A percentile compares a stretch with the other conserved stretches of the same genome.
These are phyloP conservation scores for Ganoderma meredithae DNA, from an alignment of 1,284 basidiomycete species.

Conservation along the genomic window DNA sequence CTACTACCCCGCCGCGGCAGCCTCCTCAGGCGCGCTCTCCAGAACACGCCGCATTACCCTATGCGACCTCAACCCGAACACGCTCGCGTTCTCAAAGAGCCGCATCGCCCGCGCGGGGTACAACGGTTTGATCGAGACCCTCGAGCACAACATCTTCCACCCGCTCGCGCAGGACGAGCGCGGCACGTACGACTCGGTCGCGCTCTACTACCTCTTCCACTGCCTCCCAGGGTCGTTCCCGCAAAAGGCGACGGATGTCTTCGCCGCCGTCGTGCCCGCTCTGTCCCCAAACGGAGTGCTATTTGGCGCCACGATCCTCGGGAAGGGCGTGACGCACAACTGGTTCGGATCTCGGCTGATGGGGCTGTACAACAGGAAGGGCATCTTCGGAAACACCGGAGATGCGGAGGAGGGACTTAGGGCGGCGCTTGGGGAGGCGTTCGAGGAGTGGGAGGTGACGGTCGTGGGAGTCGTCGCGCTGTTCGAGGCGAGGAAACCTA, in stretches of 20 bases:
- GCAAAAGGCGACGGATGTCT: slow-evolving; percentile 29
- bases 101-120: slow-evolving; percentile 31
- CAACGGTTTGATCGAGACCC: slow-evolving; percentile 28
- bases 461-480: slow-evolving; percentile 35
- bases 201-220: slow-evolving; percentile 38
- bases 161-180: slow-evolving; percentile 26
- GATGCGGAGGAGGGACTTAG: slow-evolving; percentile 31
- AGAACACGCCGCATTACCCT: slow-evolving; percentile 33
- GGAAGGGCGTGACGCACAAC: slow-evolving; percentile 31
- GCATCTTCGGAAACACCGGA: slow-evolving; percentile 32
- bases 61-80: slow-evolving; percentile 35
- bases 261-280: slow-evolving; percentile 24
- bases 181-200: slow-evolving; percentile 34
- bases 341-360: slow-evolving; percentile 33
- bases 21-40: slow-evolving; percentile 12
- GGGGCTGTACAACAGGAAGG: slow-evolving; percentile 31
- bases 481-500: slow-evolving; percentile 21
- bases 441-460: slow-evolving; percentile 33
- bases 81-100: slow-evolving; percentile 26
- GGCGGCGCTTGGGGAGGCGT: slow-evolving; percentile 29
- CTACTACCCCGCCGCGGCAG: slow-evolving; percentile 34
- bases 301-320: slow-evolving; percentile 38
- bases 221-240: slow-evolving; percentile 37
- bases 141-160: slow-evolving; percentile 33
- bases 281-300: slow-evolving; percentile 33